Evolutionary conservation across 768 basidiomycete genomes (phyloP).

Genomic region (Inosperma sp.): DNA sequence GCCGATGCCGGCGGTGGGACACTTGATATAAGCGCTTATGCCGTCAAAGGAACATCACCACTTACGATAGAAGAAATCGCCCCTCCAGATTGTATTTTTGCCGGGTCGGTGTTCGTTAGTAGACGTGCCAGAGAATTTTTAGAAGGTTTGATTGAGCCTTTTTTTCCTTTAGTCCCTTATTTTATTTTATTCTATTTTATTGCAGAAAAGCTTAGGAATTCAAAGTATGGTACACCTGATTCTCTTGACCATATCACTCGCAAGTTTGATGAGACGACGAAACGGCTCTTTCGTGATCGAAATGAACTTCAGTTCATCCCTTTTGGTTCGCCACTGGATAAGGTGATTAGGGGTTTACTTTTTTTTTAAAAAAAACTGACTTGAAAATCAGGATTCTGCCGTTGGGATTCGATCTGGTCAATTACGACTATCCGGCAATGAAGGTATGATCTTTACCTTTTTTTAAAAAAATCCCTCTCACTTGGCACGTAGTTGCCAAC

Average conservation of each 20-base stretch:
- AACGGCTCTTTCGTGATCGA: conserved; percentile 68
- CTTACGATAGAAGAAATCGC: conserved; percentile 80
- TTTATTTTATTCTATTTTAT: neutral
- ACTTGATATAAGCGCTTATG: conserved; percentile 77
- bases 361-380: too few relatives aligned
- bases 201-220: conserved; percentile 66
- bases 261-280: conserved; percentile 79
- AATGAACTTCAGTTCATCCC: conserved; percentile 66
- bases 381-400: conserved; percentile 46
- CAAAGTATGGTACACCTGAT: conserved; percentile 68
- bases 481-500: conserved; percentile 51
- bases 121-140: conserved; percentile 68
- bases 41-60: conserved; percentile 62
- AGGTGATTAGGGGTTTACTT: conserved; percentile 26
- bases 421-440: conserved; percentile 56
- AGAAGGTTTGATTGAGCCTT: conserved; percentile 43
- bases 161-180: neutral
- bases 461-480: conserved; percentile 17
- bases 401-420: conserved; percentile 71
- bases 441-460: conserved; percentile 20
- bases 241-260: conserved; percentile 75
- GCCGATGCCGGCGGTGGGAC: conserved; percentile 82
- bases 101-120: conserved; percentile 80
- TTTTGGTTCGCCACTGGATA: conserved; percentile 76
- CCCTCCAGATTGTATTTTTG: conserved; percentile 82